These are phyloP conservation scores for Neonectria hederae DNA, from an alignment of 2,329 filamentous ascomycete genomes.

Conservation along the genomic window DNA sequence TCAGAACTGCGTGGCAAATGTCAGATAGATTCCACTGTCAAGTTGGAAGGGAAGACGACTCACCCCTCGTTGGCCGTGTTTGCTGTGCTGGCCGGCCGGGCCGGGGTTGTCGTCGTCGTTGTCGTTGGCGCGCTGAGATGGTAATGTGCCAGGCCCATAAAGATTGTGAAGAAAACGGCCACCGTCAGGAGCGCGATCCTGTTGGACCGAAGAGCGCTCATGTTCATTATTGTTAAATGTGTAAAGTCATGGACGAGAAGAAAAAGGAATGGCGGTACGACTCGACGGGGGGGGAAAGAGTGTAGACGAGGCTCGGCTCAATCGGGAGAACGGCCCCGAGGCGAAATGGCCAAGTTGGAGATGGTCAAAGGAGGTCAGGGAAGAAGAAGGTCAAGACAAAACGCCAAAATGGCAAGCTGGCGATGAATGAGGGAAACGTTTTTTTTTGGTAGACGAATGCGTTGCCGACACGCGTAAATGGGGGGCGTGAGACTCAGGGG, in stretches of 20 bases:
- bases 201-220: conserved; percentile 23
- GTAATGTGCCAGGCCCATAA: conserved; percentile 22
- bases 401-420: not conserved
- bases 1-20: not conserved
- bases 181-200: conserved; percentile 12
- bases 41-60: not conserved
- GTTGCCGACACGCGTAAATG: not conserved
- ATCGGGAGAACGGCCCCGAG: not conserved
- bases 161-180: conserved; percentile 24
- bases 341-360: not conserved
- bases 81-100: not conserved
- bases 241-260: conserved; percentile 7
- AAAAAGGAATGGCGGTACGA: not conserved
- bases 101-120: not conserved
- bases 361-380: not conserved
- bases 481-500: not conserved
- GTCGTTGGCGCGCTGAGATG: not conserved
- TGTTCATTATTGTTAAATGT: conserved; percentile 4
- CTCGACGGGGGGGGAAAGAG: not conserved
- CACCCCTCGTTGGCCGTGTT: not conserved
- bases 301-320: not conserved
- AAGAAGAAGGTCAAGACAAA: not conserved
- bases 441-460: not conserved
- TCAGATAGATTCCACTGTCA: not conserved
- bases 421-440: not conserved